Percentiles rank a stretch among this genome's conserved stretches.
phyloP scores from a whole-genome alignment of 2,329 filamentous ascomycete species.

The Phaeosphaeriaceae sp. region DNA sequence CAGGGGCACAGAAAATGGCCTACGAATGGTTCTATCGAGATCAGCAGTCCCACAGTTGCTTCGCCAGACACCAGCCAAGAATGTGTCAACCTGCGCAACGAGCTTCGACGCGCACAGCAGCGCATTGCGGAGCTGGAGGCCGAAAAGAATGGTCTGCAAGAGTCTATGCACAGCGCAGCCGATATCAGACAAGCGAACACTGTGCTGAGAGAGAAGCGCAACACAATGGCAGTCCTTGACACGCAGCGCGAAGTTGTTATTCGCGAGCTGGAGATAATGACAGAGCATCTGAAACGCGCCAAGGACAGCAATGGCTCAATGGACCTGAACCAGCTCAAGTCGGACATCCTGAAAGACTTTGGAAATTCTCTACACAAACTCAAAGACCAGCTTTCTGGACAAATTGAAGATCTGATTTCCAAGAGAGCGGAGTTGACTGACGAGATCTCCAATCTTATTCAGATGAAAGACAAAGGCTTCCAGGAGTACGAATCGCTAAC shows the following conservation, averaged over 20 bases:
- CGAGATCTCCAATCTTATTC: constrained; percentile 81
- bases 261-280: constrained; percentile 86
- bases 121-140: constrained; percentile 85
- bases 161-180: constrained; percentile 64
- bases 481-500: constrained; percentile 96
- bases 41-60: constrained; percentile 75
- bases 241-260: constrained; percentile 96
- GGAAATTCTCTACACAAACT: constrained; percentile 70
- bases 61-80: constrained; percentile 61
- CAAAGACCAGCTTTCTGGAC: constrained; percentile 77
- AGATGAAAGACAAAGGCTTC: constrained; percentile 90
- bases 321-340: constrained; percentile 76
- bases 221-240: constrained; percentile 92
- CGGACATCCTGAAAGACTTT: constrained; percentile 68
- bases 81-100: constrained; percentile 64
- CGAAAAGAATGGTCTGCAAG: constrained; percentile 68
- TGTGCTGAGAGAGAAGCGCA: constrained; percentile 89
- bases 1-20: constrained; percentile 50
- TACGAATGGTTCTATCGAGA: constrained; percentile 56
- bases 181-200: constrained; percentile 81
- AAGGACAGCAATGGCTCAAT: constrained; percentile 82
- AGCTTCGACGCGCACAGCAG: constrained; percentile 82
- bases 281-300: constrained; percentile 84
- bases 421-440: constrained; percentile 85
- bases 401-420: constrained; percentile 89